These are phyloP conservation scores for Irpex lacteus DNA, from an alignment of 1,284 basidiomycete species.

Conservation along the genomic window DNA sequence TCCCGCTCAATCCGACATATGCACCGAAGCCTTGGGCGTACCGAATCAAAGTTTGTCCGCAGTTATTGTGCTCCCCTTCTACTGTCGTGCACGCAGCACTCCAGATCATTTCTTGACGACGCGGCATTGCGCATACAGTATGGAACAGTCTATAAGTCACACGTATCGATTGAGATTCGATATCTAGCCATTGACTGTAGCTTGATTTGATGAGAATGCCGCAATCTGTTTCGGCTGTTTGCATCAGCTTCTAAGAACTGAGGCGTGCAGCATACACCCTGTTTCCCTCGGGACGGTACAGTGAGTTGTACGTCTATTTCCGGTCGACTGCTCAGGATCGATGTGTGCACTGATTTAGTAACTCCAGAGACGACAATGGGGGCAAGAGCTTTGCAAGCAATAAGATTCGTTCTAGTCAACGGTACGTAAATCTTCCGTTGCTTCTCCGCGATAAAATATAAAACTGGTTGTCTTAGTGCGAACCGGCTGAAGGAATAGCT, in stretches of 20 bases:
- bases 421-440: neutral
- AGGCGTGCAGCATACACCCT: neutral
- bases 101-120: neutral
- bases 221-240: neutral
- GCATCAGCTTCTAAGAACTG: neutral
- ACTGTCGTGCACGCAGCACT: neutral
- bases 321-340: neutral
- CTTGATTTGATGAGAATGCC: neutral
- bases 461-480: too few relatives aligned
- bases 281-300: neutral
- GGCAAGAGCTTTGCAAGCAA: neutral
- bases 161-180: neutral
- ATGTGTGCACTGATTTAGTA: neutral
- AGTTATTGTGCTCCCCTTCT: neutral
- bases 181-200: neutral
- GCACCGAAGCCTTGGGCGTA: neutral
- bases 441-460: neutral
- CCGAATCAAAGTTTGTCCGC: neutral
- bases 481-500: too few relatives aligned
- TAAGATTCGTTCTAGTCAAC: neutral
- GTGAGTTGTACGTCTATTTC: neutral
- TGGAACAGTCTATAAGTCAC: neutral
- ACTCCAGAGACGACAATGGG: neutral
- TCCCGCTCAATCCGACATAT: neutral
- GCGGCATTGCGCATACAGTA: neutral